phyloP scores from a whole-genome alignment of 2,329 filamentous ascomycete species.

The Sporothrix luriei region DNA sequence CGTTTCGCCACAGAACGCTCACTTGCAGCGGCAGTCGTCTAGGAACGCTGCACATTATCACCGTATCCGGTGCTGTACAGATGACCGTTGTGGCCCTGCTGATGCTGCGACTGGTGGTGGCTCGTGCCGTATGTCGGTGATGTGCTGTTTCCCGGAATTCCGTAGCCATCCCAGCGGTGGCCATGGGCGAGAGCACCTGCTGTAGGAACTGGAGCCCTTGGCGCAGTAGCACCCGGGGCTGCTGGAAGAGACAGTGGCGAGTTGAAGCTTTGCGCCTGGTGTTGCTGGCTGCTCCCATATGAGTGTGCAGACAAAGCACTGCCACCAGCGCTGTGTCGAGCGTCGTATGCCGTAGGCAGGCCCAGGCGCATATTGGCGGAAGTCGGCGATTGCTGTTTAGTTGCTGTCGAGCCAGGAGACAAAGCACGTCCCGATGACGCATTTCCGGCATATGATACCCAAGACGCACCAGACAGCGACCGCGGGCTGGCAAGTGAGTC shows the following conservation, averaged over 20 bases:
- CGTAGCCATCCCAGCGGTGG: conserved; percentile 36
- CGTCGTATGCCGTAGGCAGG: conserved; percentile 46
- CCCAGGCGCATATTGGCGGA: conserved; percentile 44
- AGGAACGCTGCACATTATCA: conserved; percentile 34
- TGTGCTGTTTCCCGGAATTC: conserved; percentile 16
- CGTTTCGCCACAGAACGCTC: background rate
- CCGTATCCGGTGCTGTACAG: conserved; percentile 35
- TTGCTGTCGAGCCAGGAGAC: conserved; percentile 42
- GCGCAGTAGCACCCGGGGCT: conserved; percentile 7
- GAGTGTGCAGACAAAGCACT: conserved; percentile 24
- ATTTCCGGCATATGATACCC: conserved; percentile 43
- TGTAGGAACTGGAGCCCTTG: background rate
- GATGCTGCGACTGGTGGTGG: conserved; percentile 32
- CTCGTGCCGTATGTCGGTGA: conserved; percentile 24
- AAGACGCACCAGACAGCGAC: conserved; percentile 54
- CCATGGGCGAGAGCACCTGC: conserved; percentile 15
- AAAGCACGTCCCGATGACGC: conserved; percentile 48
- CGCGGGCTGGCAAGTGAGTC: conserved; percentile 58
- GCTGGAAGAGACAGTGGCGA: conserved; percentile 33
- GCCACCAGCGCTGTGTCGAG: conserved; percentile 31
- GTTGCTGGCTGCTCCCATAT: conserved; percentile 40
- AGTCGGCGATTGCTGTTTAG: conserved; percentile 46
- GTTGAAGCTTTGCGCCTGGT: conserved; percentile 34
- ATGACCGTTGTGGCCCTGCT: conserved; percentile 32
- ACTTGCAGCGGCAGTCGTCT: background rate